These are phyloP conservation scores for Rauvolfia tetraphylla DNA, from an alignment of 257 asterid genomes.

Conservation along the genomic window DNA sequence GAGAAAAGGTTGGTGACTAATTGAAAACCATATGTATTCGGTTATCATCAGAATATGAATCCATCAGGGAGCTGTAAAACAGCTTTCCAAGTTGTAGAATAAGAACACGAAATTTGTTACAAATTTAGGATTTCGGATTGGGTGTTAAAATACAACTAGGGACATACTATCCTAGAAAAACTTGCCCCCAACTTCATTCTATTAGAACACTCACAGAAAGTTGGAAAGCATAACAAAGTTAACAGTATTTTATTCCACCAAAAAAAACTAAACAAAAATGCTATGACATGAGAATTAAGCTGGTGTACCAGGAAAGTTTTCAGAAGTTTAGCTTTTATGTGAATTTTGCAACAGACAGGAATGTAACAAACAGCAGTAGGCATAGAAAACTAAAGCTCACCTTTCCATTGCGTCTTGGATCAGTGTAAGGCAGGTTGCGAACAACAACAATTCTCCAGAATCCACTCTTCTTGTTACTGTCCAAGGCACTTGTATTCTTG, in stretches of 20 bases:
- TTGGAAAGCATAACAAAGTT: not conserved
- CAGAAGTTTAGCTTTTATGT: not conserved
- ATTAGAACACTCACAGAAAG: not conserved
- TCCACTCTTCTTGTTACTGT: slow-evolving; percentile 63
- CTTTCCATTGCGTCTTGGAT: slow-evolving; percentile 96
- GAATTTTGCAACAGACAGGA: not conserved
- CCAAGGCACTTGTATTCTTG: slow-evolving; percentile 58
- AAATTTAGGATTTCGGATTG: not conserved
- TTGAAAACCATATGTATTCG: not conserved
- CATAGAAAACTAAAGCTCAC: slow-evolving; percentile 30
- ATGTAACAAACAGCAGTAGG: not conserved
- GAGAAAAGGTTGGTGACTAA: not conserved
- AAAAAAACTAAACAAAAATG: not conserved
- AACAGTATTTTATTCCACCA: not conserved
- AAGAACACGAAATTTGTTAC: not conserved
- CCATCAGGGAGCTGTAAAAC: not conserved
- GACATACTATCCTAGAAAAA: not conserved
- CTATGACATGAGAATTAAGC: too few relatives aligned
- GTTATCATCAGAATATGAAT: not conserved
- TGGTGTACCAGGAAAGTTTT: not conserved
- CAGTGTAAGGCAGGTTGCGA: slow-evolving; percentile 73
- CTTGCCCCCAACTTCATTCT: not conserved
- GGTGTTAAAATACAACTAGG: not conserved
- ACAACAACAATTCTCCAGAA: slow-evolving; percentile 80
- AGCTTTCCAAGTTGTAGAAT: not conserved